Percentiles rank a stretch among this genome's conserved stretches.
Evolutionary conservation across 2,329 filamentous ascomycete species (phyloP).

Genomic region (Pseudopyricularia cyperi): DNA sequence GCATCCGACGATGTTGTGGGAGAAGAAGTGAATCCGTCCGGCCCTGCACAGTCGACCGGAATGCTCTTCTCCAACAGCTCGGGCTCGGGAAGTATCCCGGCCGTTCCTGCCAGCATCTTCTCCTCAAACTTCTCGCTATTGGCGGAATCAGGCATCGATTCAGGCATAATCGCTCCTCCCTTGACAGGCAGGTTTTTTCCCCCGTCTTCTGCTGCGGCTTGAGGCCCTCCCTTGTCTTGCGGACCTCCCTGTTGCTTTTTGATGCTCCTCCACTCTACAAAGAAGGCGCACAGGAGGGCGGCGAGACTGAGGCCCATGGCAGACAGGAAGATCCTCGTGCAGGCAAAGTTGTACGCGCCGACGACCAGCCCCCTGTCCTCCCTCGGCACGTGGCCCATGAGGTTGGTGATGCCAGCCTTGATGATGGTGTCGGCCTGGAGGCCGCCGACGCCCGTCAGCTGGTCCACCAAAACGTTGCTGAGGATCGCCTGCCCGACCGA

Average conservation of each 20-base stretch:
- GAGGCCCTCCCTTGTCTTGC: slow-evolving; percentile 3
- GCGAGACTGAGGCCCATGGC: slow-evolving; percentile 40
- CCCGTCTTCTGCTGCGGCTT: not conserved
- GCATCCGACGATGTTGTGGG: not conserved
- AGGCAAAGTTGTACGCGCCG: slow-evolving; percentile 50
- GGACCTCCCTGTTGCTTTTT: slow-evolving; percentile 31
- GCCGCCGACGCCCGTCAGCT: slow-evolving; percentile 25
- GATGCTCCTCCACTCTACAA: slow-evolving; percentile 55
- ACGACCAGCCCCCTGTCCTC: slow-evolving; percentile 40
- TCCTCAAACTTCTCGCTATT: not conserved
- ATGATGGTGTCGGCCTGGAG: slow-evolving; percentile 29
- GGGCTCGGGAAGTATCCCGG: too few relatives aligned
- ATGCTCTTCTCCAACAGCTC: too few relatives aligned
- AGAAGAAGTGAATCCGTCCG: too few relatives aligned
- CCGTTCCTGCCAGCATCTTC: not conserved
- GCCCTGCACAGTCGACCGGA: too few relatives aligned
- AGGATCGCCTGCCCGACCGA: slow-evolving; percentile 43
- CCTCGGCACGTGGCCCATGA: slow-evolving; percentile 37
- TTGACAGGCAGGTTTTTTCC: not conserved
- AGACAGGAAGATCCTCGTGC: slow-evolving; percentile 51
- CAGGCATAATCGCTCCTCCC: not conserved
- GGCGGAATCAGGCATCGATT: not conserved
- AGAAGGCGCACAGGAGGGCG: slow-evolving; percentile 42
- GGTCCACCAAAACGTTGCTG: slow-evolving; percentile 28
- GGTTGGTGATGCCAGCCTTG: slow-evolving; percentile 42